Conservation (phyloP, 768 basidiomycete species). For the Exsudoporus frostii region DNA sequence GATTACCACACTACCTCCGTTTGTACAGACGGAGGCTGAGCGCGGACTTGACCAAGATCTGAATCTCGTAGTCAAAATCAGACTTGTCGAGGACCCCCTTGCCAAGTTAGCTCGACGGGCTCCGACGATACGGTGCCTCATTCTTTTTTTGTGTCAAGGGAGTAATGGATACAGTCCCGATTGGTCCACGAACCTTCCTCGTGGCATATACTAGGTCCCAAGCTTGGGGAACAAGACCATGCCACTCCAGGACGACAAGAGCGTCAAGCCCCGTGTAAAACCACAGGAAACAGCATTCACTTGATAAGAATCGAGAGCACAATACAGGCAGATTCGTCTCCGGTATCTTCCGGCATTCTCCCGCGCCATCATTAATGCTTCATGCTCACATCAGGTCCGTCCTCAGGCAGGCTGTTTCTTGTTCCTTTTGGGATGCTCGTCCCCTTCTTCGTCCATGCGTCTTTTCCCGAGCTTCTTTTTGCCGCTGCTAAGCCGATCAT, state of each 20-base stretch:
- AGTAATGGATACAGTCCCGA: conserved; percentile 2
- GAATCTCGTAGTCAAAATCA: conserved; percentile 25
- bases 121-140: conserved; percentile 4
- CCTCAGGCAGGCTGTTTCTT: conserved; percentile 5
- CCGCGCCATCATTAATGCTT: conserved; percentile 12
- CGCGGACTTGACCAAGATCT: conserved; percentile 8
- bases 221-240: neutral
- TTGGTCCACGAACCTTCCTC: conserved; percentile 16
- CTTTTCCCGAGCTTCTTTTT: conserved; percentile 18
- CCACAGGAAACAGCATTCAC: neutral
- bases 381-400: conserved; percentile 1
- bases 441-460: conserved; percentile 15
- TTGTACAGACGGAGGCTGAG: conserved; percentile 9
- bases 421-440: conserved; percentile 9
- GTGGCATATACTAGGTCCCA: conserved; percentile 10
- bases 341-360: conserved; percentile 22
- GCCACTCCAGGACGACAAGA: neutral
- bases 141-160: neutral
- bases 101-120: conserved; percentile 2
- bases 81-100: conserved; percentile 16
- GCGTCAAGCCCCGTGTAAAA: conserved; percentile 5
- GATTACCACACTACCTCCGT: conserved; percentile 26
- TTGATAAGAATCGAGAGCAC: neutral
- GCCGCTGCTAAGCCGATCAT: conserved; percentile 26
- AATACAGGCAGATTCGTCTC: neutral